Percentiles rank a stretch among this genome's conserved stretches.
These are phyloP conservation scores for Magnaporthiopsis rhizophila DNA, from an alignment of 2,329 filamentous ascomycete species.

Conservation along the genomic window DNA sequence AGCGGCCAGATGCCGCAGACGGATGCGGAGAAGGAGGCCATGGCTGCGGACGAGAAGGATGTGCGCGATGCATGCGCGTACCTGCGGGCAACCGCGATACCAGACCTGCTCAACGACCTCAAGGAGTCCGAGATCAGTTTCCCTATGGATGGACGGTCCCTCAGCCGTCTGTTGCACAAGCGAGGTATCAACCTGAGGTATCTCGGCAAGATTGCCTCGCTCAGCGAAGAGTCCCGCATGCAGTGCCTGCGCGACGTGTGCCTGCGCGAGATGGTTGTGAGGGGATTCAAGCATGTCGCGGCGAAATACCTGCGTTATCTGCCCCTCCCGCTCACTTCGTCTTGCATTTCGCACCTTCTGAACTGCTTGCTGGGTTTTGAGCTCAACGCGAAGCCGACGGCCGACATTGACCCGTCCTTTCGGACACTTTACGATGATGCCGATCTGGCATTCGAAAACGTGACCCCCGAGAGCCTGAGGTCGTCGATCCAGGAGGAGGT, in stretches of 20 bases:
- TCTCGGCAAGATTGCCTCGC: slow-evolving; percentile 72
- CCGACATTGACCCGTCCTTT: slow-evolving; percentile 69
- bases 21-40: slow-evolving; percentile 78
- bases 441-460: slow-evolving; percentile 71
- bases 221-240: slow-evolving; percentile 64
- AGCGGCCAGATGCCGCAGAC: slow-evolving; percentile 87
- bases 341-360: slow-evolving; percentile 77
- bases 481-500: slow-evolving; percentile 66
- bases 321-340: slow-evolving; percentile 69
- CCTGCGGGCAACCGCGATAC: slow-evolving; percentile 69
- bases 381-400: slow-evolving; percentile 67
- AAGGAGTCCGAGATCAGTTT: slow-evolving; percentile 91
- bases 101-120: slow-evolving; percentile 78
- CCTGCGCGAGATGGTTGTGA: slow-evolving; percentile 87
- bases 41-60: slow-evolving; percentile 76
- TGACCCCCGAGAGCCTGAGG: slow-evolving; percentile 66
- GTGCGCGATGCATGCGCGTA: slow-evolving; percentile 78
- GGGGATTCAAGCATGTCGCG: slow-evolving; percentile 89
- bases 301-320: slow-evolving; percentile 72
- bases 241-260: slow-evolving; percentile 69
- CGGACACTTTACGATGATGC: slow-evolving; percentile 71
- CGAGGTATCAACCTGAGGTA: slow-evolving; percentile 96
- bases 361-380: slow-evolving; percentile 83
- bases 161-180: slow-evolving; percentile 86
- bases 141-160: slow-evolving; percentile 94